Evolutionary conservation across 257 asterid species (phyloP), one percentile per base, ranked within the genome.

Genomic region (Plectranthus barbatus): DNA sequence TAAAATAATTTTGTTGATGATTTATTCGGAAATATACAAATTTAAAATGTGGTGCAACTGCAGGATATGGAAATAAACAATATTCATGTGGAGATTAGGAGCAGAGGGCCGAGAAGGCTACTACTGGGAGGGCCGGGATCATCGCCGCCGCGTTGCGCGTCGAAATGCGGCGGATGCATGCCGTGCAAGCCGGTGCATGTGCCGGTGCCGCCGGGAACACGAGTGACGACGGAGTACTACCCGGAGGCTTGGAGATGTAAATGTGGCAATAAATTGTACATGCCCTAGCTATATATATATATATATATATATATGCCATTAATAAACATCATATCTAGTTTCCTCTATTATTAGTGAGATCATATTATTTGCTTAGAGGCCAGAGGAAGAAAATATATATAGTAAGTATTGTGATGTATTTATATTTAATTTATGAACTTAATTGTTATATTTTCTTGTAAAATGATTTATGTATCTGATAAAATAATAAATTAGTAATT

Each of bases 221-320:
- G 84, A 14, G 81, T 84, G 71, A 84, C 90, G 1, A 70, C 80
- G 1, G 93, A 84, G 81, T 78, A 78, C 76, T 78, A 83, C 59
- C 90, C 90, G 6, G 86, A 83, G 72, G 84, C 90, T 20, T 83
- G 90, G 90, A 80, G 86, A 60, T 83, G 90, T 81, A 74, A 80
- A 67, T 83, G 90, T 71, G 84, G 90, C 37, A 78, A 80, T 69
- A 78, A 63, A 72, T 69, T 80, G 50, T 83, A 77, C 76, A 78
- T 80, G 77, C 90, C 90, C 54, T 83, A 66, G 23, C 49, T 57
- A 23, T 23, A 23, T 23, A 23, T 23, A n/a, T n/a, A n/a, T n/a
- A n/a, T n/a, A n/a, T n/a, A n/a, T n/a, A n/a, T n/a, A n/a, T n/a
- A n/a, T n/a, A n/a, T n/a, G n/a, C n/a, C n/a, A n/a, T n/a, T n/a